These are phyloP conservation scores for Debaryomyces subglobosus DNA, from an alignment of 1,139 yeast species.

Conservation along the genomic window DNA sequence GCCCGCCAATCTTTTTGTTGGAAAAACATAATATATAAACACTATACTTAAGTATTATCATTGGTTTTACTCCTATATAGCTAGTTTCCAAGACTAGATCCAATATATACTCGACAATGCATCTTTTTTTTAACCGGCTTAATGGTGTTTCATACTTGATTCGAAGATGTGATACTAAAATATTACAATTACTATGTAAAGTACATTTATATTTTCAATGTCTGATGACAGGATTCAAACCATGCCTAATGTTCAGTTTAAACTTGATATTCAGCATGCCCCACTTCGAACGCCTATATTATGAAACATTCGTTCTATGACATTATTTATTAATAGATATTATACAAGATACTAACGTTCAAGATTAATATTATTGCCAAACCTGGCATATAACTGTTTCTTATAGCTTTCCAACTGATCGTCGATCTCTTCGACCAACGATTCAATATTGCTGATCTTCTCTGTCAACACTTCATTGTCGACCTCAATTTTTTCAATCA, in stretches of 20 bases:
- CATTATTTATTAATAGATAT: constrained; percentile 4
- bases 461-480: constrained; percentile 57
- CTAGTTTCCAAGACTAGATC: background rate
- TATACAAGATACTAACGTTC: constrained; percentile 48
- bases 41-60: background rate
- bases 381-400: constrained; percentile 78
- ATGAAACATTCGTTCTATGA: background rate
- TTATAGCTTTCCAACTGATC: constrained; percentile 63
- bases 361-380: constrained; percentile 86
- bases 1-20: background rate
- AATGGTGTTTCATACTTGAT: background rate
- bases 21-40: background rate
- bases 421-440: constrained; percentile 53
- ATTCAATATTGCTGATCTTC: constrained; percentile 50
- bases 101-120: background rate
- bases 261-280: background rate
- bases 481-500: constrained; percentile 63
- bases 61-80: background rate
- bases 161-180: background rate
- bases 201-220: background rate
- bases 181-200: background rate
- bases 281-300: background rate
- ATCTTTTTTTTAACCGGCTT: background rate
- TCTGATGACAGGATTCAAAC: background rate
- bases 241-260: background rate